phyloP scores from a whole-genome alignment of 2,329 filamentous ascomycete genomes.

The Arthroderma sp. region DNA sequence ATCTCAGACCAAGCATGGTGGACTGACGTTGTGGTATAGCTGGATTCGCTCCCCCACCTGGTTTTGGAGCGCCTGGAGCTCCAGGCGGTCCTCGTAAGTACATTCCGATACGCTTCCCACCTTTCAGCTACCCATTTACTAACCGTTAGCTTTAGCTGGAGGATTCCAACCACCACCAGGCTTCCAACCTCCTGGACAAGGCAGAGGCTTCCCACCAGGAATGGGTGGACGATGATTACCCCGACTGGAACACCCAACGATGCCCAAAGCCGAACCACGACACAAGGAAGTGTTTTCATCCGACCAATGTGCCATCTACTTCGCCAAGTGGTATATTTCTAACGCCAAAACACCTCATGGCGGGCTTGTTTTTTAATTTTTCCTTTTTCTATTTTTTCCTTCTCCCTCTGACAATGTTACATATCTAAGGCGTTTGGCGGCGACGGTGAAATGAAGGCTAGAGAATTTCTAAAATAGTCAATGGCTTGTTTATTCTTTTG shows the following conservation, averaged over 20 bases:
- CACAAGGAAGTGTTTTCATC: no score
- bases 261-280: no score
- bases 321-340: no score
- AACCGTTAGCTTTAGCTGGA: constrained; percentile 33
- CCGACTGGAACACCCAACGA: no score
- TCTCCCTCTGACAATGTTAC: constrained; percentile 1
- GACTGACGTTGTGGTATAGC: constrained; percentile 17
- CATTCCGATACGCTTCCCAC: constrained; percentile 4
- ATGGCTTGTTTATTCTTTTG: no score
- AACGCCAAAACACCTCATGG: neutral
- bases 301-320: no score
- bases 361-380: neutral
- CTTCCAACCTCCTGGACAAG: constrained; percentile 55
- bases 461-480: constrained; percentile 1
- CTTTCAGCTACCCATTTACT: constrained; percentile 24
- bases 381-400: neutral
- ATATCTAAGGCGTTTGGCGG: constrained; percentile 3
- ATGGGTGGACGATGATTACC: constrained; percentile 31
- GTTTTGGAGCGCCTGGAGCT: constrained; percentile 32
- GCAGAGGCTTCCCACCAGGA: constrained; percentile 39
- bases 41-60: constrained; percentile 35
- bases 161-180: constrained; percentile 51
- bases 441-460: constrained; percentile 3
- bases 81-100: constrained; percentile 32
- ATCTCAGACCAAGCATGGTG: no score